phyloP scores from a whole-genome alignment of 2,329 filamentous ascomycete species.

The Aspergillus ruber region DNA sequence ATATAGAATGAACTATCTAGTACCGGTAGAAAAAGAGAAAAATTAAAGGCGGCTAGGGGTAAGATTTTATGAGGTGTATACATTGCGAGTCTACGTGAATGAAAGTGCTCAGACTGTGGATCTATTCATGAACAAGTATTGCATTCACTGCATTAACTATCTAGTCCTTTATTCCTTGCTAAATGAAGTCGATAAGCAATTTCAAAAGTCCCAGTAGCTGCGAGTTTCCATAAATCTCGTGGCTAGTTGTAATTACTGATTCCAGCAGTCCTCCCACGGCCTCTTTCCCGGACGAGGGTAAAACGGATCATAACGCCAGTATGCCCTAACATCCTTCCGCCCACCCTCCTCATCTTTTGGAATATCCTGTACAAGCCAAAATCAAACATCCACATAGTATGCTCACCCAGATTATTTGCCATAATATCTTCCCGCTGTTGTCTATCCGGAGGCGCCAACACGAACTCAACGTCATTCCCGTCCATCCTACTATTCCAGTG shows the following conservation, averaged over 20 bases:
- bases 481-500: conserved; percentile 46
- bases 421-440: not conserved
- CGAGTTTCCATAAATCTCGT: not conserved
- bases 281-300: conserved; percentile 37
- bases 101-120: too few relatives aligned
- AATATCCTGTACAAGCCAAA: conserved; percentile 40
- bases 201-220: not conserved
- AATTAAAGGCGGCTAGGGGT: too few relatives aligned
- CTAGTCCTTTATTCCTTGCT: not conserved
- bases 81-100: too few relatives aligned
- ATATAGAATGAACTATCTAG: too few relatives aligned
- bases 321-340: conserved; percentile 37
- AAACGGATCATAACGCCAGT: conserved; percentile 48
- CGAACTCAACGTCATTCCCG: conserved; percentile 52
- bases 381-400: conserved; percentile 44
- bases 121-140: not conserved
- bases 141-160: not conserved
- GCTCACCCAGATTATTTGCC: conserved; percentile 21
- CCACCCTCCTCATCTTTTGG: conserved; percentile 37
- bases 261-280: conserved; percentile 21
- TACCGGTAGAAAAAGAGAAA: too few relatives aligned
- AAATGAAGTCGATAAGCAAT: not conserved
- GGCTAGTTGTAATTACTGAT: conserved; percentile 16
- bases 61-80: too few relatives aligned
- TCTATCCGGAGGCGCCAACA: conserved; percentile 31